phyloP scores from a whole-genome alignment of 176 grass and related monocot species.

The Metroxylon sagu region DNA sequence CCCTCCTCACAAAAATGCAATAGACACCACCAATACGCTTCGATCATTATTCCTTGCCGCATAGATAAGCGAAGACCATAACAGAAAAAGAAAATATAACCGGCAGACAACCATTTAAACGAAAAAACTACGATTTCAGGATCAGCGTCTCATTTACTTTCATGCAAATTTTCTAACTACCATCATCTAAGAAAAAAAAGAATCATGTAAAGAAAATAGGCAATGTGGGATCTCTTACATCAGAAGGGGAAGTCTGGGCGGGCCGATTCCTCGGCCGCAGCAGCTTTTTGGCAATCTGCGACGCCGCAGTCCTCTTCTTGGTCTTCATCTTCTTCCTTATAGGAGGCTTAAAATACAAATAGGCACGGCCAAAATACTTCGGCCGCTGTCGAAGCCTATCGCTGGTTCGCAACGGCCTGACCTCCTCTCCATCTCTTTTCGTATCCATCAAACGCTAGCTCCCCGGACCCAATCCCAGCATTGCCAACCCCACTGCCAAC shows the following conservation, averaged over 20 bases:
- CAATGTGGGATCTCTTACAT: conserved; percentile 50
- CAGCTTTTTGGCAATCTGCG: conserved; percentile 91
- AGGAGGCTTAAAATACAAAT: conserved; percentile 55
- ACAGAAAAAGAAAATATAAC: neutral
- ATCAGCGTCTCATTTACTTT: too few species aligned
- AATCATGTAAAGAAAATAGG: neutral
- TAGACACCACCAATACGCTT: too few species aligned
- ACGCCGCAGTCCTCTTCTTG: conserved; percentile 77
- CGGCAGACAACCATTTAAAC: neutral
- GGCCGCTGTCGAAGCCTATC: conserved; percentile 59
- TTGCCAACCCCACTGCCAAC: neutral
- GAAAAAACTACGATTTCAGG: too few species aligned
- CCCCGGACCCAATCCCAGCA: conserved; percentile 10
- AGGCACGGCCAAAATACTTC: conserved; percentile 49
- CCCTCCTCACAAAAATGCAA: too few species aligned
- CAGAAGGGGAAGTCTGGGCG: conserved; percentile 32
- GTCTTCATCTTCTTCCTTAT: conserved; percentile 88
- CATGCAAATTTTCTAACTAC: too few species aligned
- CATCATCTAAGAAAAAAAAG: neutral
- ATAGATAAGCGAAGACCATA: too few species aligned
- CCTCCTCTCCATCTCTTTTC: conserved; percentile 9
- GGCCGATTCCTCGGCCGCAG: conserved; percentile 45
- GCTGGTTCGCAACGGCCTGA: conserved; percentile 56
- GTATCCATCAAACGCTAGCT: conserved; percentile 13
- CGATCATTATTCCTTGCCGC: too few species aligned